Base-by-base conservation (phyloP, 495 filamentous ascomycete species). In the Paragyromitra xinjiangensis region DNA sequence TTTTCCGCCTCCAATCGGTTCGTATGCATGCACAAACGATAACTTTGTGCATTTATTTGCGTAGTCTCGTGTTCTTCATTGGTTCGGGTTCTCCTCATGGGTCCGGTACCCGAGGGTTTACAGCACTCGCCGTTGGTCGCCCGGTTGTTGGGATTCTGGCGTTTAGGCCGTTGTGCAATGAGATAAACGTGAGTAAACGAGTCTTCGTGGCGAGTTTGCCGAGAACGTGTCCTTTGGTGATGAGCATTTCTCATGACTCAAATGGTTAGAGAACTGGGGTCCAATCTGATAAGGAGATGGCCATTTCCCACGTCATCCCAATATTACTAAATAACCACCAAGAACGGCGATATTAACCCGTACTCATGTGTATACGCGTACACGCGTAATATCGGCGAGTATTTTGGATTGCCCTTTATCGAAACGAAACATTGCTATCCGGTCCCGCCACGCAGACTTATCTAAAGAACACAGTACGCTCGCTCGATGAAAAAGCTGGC, bases 1-100 rank as follows among this genome's bases (percentile, higher is more conserved):
- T 73, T 76, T 64, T 14, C 19, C 45, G 14, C 39, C 50, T 76
- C 73, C 73, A 76, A 72, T 76, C 73, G 68, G 68, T 65, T 76
- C 50, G 69, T 62, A 73, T 34, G 16, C 14, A 58, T 63, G 59
- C 68, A 64, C 14, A 72, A 70, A 76, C 59, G 56, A 76, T 72
- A 65, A 42, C 37, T 40, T 12, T 76, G 37, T 44, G 51, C 39
- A 45, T 37, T 7, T 51, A n/a, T 64, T 51, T 39, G 1, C 2
- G 7, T 42, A 53, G n/a, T 48, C n/a, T 29, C 45, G 19, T 59
- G 14, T 19, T 29, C 22, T 64, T 26, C 50, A 71, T 64, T 71
- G 73, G 73, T 11, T 76, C 58, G 45, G 73, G 67, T 62, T 34
- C 50, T 29, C 48, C 58, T 45, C 61, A 51, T 62, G 68, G 73